Percentiles rank a stretch among this genome's conserved stretches.
Evolutionary conservation across 192 early-diverging fungal species (phyloP).

Genomic region (Powellomyces hirtus): DNA sequence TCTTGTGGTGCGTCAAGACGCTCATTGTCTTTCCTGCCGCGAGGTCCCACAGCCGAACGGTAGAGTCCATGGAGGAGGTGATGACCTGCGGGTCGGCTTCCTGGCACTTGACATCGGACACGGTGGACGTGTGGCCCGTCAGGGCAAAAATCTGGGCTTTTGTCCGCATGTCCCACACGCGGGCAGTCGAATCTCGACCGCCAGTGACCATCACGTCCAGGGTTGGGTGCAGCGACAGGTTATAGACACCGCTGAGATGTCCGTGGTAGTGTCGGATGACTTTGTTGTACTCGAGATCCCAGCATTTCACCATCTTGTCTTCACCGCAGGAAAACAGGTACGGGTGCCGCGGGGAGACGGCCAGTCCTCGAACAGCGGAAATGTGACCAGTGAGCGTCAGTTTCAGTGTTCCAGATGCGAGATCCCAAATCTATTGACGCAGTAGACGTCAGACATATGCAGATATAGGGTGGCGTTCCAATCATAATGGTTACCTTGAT

Average conservation of each 20-base stretch:
- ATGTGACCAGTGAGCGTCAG: constrained; percentile 97
- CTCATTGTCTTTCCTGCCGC: constrained; percentile 94
- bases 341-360: constrained; percentile 91
- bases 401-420: constrained; percentile 94
- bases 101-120: constrained; percentile 86
- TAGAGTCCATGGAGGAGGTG: constrained; percentile 89
- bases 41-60: constrained; percentile 94
- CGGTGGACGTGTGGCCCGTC: constrained; percentile 82
- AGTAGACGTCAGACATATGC: background rate
- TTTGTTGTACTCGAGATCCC: constrained; percentile 99
- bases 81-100: constrained; percentile 97
- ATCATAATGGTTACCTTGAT: constrained; percentile 85
- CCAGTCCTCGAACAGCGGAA: constrained; percentile 89
- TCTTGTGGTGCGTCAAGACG: constrained; percentile 97
- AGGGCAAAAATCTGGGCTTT: constrained; percentile 88
- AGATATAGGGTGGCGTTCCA: background rate
- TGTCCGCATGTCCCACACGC: constrained; percentile 98
- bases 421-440: constrained; percentile 84
- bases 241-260: constrained; percentile 92
- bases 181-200: constrained; percentile 90
- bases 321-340: constrained; percentile 97
- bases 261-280: constrained; percentile 99
- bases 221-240: constrained; percentile 87
- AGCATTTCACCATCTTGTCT: constrained; percentile 99
- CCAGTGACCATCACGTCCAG: constrained; percentile 92